A percentile compares a stretch with the other conserved stretches of the same genome.
Evolutionary conservation across 177 flowering plant genomes (phyloP).

Genomic region (Vitis hybrid): DNA sequence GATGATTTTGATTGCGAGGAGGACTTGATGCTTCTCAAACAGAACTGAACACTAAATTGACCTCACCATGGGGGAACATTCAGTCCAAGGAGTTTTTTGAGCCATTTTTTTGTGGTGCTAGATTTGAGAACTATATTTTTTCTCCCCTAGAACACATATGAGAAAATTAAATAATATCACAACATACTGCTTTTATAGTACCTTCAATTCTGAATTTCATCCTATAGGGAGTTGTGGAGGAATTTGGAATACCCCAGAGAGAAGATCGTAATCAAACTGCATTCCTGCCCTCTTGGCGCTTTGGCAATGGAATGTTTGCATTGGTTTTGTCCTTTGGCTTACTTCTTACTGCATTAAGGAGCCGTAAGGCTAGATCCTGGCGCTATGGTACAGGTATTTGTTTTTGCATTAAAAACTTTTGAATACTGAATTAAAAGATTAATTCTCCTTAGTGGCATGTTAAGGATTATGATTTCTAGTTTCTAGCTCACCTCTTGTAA

Average conservation of each 20-base stretch:
- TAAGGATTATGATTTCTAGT: not conserved
- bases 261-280: constrained; percentile 59
- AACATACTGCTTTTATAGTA: not conserved
- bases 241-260: constrained; percentile 75
- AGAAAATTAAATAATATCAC: no score
- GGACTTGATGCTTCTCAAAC: not conserved
- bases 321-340: constrained; percentile 92
- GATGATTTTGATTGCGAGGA: not conserved
- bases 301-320: constrained; percentile 98
- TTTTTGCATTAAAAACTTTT: not conserved
- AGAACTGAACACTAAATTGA: not conserved
- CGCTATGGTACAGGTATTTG: constrained; percentile 83
- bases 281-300: constrained; percentile 76
- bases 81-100: no score
- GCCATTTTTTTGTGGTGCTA: no score
- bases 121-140: no score
- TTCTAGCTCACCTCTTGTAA: not conserved
- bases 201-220: constrained; percentile 1
- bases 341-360: constrained; percentile 76
- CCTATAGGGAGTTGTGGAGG: constrained; percentile 81
- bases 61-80: no score
- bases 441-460: not conserved
- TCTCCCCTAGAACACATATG: no score
- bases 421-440: not conserved
- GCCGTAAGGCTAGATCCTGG: constrained; percentile 98